These are phyloP conservation scores for Aspergillus ostianus DNA, from an alignment of 495 filamentous ascomycete species.

Conservation along the genomic window DNA sequence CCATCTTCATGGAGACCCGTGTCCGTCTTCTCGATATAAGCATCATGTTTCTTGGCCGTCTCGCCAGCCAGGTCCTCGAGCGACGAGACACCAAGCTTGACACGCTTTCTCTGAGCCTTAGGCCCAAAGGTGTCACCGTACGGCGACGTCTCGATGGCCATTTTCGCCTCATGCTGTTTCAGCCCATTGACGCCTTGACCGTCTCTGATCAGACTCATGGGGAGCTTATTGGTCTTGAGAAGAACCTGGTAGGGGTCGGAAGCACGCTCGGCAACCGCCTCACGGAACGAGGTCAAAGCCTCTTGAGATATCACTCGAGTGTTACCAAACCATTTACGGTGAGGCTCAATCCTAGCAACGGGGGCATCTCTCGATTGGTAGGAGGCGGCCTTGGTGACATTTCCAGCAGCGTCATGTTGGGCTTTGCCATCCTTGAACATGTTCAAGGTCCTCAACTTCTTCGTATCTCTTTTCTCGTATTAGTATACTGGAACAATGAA, in stretches of 20 bases:
- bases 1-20: constrained; percentile 71
- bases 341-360: constrained; percentile 86
- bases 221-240: constrained; percentile 90
- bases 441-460: constrained; percentile 82
- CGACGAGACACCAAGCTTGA: constrained; percentile 78
- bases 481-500: constrained; percentile 14
- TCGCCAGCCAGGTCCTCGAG: constrained; percentile 80
- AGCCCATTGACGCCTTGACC: constrained; percentile 66
- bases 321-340: constrained; percentile 83
- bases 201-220: constrained; percentile 77
- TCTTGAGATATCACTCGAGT: constrained; percentile 68
- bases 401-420: constrained; percentile 69
- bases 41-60: constrained; percentile 71
- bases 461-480: constrained; percentile 58
- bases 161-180: constrained; percentile 92
- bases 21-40: constrained; percentile 74
- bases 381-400: constrained; percentile 77
- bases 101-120: constrained; percentile 86
- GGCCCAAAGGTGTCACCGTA: constrained; percentile 92
- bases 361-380: constrained; percentile 79
- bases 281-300: constrained; percentile 76
- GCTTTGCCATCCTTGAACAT: constrained; percentile 83
- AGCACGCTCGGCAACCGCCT: constrained; percentile 86
- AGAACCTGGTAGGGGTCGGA: constrained; percentile 90
- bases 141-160: constrained; percentile 80